Conservation (phyloP, 139 green algal species). For the Chlamydomonas sp. region DNA sequence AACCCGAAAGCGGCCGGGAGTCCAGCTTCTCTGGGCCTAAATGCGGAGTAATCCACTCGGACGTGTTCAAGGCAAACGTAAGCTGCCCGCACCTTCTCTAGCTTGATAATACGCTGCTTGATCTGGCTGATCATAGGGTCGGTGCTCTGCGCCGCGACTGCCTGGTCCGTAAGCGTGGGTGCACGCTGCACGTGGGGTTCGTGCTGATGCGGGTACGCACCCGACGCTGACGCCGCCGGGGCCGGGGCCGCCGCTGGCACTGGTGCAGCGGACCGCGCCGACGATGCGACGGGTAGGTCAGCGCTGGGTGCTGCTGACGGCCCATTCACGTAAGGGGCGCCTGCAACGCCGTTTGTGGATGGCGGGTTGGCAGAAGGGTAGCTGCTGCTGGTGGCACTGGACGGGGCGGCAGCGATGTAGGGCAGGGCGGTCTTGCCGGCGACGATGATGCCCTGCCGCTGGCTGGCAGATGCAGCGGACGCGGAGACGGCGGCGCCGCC, state of each 20-base stretch:
- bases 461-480: neutral
- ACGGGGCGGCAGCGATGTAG: neutral
- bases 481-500: neutral
- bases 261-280: neutral
- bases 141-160: neutral
- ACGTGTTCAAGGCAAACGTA: too few relatives aligned
- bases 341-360: neutral
- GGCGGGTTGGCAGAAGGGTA: neutral
- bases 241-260: neutral
- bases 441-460: neutral
- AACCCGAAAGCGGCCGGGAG: too few relatives aligned
- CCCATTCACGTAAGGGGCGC: neutral
- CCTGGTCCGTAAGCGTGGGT: too few relatives aligned
- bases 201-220: neutral
- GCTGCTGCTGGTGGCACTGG: neutral
- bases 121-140: neutral
- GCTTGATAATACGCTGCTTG: constrained; percentile 38
- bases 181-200: neutral
- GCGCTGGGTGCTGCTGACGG: neutral
- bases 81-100: neutral
- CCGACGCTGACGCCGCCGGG: too few relatives aligned
- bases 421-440: neutral
- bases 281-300: neutral
- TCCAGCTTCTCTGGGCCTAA: too few relatives aligned
- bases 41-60: too few relatives aligned